A percentile compares a stretch with the other conserved stretches of the same genome.
phyloP scores from a whole-genome alignment of 2,329 filamentous ascomycete genomes.

The Venturia effusa region DNA sequence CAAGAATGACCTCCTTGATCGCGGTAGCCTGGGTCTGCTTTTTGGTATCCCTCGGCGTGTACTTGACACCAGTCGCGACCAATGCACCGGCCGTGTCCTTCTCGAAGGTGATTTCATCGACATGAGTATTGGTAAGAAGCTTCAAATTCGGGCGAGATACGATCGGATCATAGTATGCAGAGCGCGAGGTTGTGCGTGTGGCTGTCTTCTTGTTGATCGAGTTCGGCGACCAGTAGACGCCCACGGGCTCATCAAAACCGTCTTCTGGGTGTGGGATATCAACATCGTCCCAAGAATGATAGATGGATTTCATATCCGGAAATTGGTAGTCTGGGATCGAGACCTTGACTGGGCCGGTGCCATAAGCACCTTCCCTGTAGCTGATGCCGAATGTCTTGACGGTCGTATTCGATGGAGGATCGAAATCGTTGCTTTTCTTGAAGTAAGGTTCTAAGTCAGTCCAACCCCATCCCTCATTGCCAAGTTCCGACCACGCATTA shows the following conservation, averaged over 20 bases:
- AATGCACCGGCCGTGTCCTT: background rate
- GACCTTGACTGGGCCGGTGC: background rate
- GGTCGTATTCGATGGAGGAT: no score
- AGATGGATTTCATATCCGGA: background rate
- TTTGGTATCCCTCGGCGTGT: conserved; percentile 16
- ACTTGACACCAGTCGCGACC: conserved; percentile 19
- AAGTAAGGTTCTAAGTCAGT: conserved; percentile 26
- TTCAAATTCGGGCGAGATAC: background rate
- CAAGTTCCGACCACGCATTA: background rate
- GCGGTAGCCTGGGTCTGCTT: background rate
- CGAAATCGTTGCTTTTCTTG: conserved; percentile 16
- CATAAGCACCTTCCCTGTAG: no score
- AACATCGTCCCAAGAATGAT: background rate
- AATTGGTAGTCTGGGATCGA: background rate
- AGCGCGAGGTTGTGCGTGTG: background rate
- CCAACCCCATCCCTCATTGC: conserved; percentile 45
- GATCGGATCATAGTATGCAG: background rate
- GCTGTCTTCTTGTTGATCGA: background rate
- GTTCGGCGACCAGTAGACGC: background rate
- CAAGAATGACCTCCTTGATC: conserved; percentile 22
- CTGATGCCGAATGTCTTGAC: no score
- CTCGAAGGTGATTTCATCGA: background rate
- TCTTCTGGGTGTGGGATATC: background rate
- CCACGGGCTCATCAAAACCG: background rate
- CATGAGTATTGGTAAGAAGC: background rate